Base-by-base conservation (phyloP, 1,284 basidiomycete genomes). In the Microbotryomycetes sp. region DNA sequence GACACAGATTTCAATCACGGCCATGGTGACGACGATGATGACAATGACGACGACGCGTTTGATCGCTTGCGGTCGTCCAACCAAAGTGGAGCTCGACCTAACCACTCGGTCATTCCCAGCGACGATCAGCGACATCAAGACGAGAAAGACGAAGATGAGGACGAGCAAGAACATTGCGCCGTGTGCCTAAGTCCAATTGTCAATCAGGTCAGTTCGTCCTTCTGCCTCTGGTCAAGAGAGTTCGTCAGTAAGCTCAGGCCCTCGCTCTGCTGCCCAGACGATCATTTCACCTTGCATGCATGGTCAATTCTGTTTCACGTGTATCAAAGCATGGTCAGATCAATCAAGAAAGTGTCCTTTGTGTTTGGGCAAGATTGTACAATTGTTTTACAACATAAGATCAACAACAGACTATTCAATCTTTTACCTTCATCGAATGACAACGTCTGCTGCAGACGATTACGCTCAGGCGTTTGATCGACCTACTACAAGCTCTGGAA, bases 281-380 rank as follows among this genome's bases (percentile, higher is more conserved):
- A 65, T 74, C 58, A 63, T 75, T 19, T 70, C 62, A 16, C 64
- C 58, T 0, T 75, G 74, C 49, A 60, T 68, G 22, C 75, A 75
- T 46, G 68, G 70, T n/a, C 66, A 69, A 28, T 76, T 75, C 64
- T 76, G 75, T 72, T 75, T 73, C 31, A 52, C 36, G 12, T 75
- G 75, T 61, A 74, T 76, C 52, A 46, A 71, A 2, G 66, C 70
- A 1, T 76, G 75, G 75, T 60, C 64, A 1, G 61, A 64, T 23
- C 73, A 73, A 59, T 68, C 67, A 14, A 69, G 72, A 36, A 59
- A 63, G 48, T 76, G 75, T 68, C 75, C 75, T 0, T 64, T 76
- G 3, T 76, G 75, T 52, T 65, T 68, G 32, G 55, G 65, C 6
- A 55, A 55, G 1, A 68, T 76, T 3, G 72, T 71, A 16, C 62